These are phyloP conservation scores for Russula sp. DNA, from an alignment of 768 basidiomycete genomes.

Conservation along the genomic window DNA sequence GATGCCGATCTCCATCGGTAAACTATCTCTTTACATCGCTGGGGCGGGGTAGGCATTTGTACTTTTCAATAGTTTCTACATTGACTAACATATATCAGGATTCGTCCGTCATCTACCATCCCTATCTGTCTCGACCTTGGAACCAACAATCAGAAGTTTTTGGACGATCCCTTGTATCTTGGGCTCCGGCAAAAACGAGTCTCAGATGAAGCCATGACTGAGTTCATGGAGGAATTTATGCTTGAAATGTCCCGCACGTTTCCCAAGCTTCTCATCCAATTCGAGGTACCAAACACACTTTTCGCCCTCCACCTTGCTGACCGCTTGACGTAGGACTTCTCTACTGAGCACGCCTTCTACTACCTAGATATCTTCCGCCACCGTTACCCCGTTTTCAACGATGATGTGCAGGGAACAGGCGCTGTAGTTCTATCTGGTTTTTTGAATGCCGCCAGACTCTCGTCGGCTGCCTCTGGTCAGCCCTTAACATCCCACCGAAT, in stretches of 20 bases:
- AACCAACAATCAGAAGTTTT: constrained; percentile 73
- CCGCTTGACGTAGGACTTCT: constrained; percentile 60
- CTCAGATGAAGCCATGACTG: constrained; percentile 57
- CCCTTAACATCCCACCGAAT: constrained; percentile 73
- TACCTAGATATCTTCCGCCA: constrained; percentile 74
- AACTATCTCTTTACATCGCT: constrained; percentile 83
- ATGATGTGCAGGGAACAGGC: constrained; percentile 52
- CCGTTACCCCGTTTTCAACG: constrained; percentile 74
- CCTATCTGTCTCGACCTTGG: constrained; percentile 87
- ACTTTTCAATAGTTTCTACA: neutral
- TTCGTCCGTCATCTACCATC: constrained; percentile 70
- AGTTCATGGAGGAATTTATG: constrained; percentile 95
- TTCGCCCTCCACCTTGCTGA: neutral
- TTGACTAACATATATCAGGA: constrained; percentile 36
- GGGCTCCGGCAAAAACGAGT: constrained; percentile 71
- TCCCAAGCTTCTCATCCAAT: constrained; percentile 82
- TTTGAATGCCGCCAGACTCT: constrained; percentile 77
- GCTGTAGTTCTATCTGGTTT: constrained; percentile 89
- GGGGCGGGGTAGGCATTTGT: constrained; percentile 65
- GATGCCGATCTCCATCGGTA: constrained; percentile 89
- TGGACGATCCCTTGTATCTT: constrained; percentile 86
- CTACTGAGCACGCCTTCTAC: constrained; percentile 84
- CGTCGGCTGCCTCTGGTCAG: constrained; percentile 61
- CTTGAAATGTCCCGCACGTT: constrained; percentile 64
- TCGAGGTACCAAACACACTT: constrained; percentile 46